phyloP scores from a whole-genome alignment of 2,329 filamentous ascomycete genomes.

The Aspergillus ustus region DNA sequence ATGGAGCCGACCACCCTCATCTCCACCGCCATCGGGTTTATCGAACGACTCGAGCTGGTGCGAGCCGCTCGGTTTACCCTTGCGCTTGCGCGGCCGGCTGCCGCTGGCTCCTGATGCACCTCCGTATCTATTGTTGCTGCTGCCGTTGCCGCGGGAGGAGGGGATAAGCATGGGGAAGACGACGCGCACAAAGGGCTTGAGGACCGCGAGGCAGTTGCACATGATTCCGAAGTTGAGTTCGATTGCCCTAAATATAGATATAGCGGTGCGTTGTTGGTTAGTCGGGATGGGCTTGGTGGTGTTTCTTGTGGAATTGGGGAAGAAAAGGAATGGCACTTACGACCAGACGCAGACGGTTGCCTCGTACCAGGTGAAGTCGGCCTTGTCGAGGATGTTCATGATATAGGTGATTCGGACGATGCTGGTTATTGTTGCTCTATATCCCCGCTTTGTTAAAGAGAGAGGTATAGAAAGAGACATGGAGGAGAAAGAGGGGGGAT shows the following conservation, averaged over 20 bases:
- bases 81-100: too few species aligned
- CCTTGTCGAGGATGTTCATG: conserved; percentile 4
- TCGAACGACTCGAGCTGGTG: background rate
- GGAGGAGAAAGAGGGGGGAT: background rate
- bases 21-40: background rate
- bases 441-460: background rate
- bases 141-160: background rate
- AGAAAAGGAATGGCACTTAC: background rate
- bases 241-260: background rate
- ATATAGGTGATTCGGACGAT: conserved; percentile 6
- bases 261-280: background rate
- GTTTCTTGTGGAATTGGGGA: too few species aligned
- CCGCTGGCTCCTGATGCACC: too few species aligned
- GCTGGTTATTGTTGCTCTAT: background rate
- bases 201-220: conserved; percentile 7
- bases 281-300: too few species aligned
- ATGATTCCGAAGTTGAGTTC: conserved; percentile 9
- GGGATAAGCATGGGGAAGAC: conserved; percentile 7
- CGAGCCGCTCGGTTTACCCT: background rate
- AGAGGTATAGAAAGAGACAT: background rate
- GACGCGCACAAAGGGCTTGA: conserved; percentile 3
- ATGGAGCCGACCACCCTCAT: background rate
- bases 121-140: background rate
- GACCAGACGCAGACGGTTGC: conserved; percentile 7
- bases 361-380: conserved; percentile 1